Percentiles rank a stretch among this genome's conserved stretches.
Conservation (phyloP, 176 grass and related monocot species). For the Hordeum marinum region DNA sequence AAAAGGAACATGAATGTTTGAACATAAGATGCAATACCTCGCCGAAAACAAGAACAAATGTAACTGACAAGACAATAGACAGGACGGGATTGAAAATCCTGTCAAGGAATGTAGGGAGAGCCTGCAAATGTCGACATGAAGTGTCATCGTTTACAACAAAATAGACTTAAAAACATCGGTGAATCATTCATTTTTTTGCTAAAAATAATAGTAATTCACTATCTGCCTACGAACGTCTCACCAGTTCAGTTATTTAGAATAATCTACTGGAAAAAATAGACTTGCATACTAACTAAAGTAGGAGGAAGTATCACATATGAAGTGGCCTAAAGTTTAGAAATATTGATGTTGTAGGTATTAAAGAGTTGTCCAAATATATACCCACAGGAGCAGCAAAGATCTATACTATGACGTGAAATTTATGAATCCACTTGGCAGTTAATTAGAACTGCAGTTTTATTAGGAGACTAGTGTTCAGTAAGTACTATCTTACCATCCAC, state of each 20-base stretch:
- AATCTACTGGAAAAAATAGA: not conserved
- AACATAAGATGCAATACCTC: slow-evolving; percentile 49
- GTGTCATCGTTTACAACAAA: too few species aligned
- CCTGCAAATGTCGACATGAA: slow-evolving; percentile 56
- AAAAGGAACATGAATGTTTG: not conserved
- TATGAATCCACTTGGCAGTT: too few species aligned
- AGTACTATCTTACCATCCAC: too few species aligned
- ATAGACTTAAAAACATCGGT: slow-evolving; percentile 13
- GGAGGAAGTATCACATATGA: not conserved
- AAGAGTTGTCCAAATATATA: too few species aligned
- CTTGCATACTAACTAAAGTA: slow-evolving; percentile 9
- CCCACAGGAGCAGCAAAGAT: too few species aligned
- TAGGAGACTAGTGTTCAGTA: too few species aligned
- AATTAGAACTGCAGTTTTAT: too few species aligned
- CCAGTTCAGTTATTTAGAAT: not conserved
- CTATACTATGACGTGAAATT: too few species aligned
- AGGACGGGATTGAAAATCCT: slow-evolving; percentile 93
- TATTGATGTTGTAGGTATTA: too few species aligned
- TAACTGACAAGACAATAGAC: slow-evolving; percentile 91
- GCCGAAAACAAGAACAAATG: too few species aligned
- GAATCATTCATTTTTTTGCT: slow-evolving; percentile 7
- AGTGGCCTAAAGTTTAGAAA: too few species aligned
- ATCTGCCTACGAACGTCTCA: not conserved
- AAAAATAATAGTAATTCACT: not conserved
- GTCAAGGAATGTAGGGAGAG: slow-evolving; percentile 94